phyloP scores from a whole-genome alignment of 192 early-diverging fungal genomes.

The Allomyces arbusculus region DNA sequence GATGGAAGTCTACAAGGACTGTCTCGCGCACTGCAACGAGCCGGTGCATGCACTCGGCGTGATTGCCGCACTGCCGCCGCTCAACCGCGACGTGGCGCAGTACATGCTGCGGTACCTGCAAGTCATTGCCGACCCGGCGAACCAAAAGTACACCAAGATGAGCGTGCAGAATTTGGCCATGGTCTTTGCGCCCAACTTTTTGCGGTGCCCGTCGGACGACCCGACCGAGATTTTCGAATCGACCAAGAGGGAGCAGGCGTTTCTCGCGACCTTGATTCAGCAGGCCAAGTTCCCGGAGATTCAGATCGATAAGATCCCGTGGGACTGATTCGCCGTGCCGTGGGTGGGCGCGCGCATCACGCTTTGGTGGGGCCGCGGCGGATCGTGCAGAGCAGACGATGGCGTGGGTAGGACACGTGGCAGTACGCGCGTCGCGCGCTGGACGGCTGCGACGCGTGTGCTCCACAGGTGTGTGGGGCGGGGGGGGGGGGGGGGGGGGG shows the following conservation, averaged over 20 bases:
- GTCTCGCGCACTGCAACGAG: slow-evolving; percentile 43
- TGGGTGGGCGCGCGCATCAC: too few relatives aligned
- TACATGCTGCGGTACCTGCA: slow-evolving; percentile 70
- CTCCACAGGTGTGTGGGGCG: too few relatives aligned
- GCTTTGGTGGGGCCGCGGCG: too few relatives aligned
- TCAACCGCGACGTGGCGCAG: slow-evolving; percentile 46
- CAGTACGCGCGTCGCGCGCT: too few relatives aligned
- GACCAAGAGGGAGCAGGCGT: slow-evolving; percentile 18
- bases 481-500: too few relatives aligned
- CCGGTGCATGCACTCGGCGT: slow-evolving; percentile 27
- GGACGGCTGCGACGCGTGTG: too few relatives aligned
- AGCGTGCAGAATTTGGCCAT: slow-evolving; percentile 73
- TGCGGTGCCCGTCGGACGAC: slow-evolving; percentile 63
- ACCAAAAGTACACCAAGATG: slow-evolving; percentile 77
- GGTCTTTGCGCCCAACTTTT: slow-evolving; percentile 88
- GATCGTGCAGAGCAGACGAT: too few relatives aligned
- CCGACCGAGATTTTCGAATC: slow-evolving; percentile 34
- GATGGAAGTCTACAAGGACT: slow-evolving; percentile 49
- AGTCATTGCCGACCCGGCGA: slow-evolving; percentile 47
- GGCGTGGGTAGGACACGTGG: too few relatives aligned
- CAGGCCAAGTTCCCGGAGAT: slow-evolving; percentile 1
- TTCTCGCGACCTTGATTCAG: slow-evolving; percentile 11
- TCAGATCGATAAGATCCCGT: too few relatives aligned
- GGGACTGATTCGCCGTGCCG: too few relatives aligned
- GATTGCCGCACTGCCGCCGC: slow-evolving; percentile 23